These are phyloP conservation scores for Exophiala bonariae DNA, from an alignment of 2,329 filamentous ascomycete species.

Conservation along the genomic window DNA sequence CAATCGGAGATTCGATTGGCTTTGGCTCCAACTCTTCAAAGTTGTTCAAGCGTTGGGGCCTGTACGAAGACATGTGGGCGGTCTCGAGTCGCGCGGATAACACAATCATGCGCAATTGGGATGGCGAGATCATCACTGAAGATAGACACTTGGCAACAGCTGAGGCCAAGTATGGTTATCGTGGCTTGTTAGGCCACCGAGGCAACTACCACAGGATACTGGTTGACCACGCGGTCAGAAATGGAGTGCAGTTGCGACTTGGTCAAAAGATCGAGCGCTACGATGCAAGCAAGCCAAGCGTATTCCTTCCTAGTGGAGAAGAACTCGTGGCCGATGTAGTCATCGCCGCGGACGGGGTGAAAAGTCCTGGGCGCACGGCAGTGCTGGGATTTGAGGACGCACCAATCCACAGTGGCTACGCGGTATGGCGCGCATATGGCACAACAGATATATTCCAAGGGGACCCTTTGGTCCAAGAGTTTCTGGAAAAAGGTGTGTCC, in stretches of 20 bases:
- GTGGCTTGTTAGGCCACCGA: constrained; percentile 33
- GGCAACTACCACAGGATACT: constrained; percentile 35
- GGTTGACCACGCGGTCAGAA: constrained; percentile 28
- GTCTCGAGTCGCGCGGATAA: constrained; percentile 26
- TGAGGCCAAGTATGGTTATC: constrained; percentile 6
- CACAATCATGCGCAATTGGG: constrained; percentile 28
- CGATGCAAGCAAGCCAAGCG: constrained; percentile 31
- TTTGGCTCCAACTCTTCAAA: constrained; percentile 27
- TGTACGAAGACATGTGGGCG: constrained; percentile 28
- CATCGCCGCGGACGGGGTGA: constrained; percentile 47
- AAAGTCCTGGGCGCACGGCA: constrained; percentile 6
- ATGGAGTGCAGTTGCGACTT: constrained; percentile 31
- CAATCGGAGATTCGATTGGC: constrained; percentile 49
- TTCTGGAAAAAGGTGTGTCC: constrained; percentile 8
- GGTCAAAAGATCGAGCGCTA: constrained; percentile 32
- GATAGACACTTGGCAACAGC: constrained; percentile 17
- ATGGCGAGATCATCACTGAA: constrained; percentile 27
- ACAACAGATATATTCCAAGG: constrained; percentile 30
- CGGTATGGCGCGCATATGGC: constrained; percentile 28
- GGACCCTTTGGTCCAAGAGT: constrained; percentile 6
- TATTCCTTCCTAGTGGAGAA: constrained; percentile 25
- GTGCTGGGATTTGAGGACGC: constrained; percentile 41
- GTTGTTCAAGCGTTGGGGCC: constrained; percentile 32
- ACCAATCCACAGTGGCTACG: constrained; percentile 33
- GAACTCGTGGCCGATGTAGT: constrained; percentile 34